A percentile compares a stretch with the other conserved stretches of the same genome.
Conservation (phyloP, 352 stramenopile genomes). For the Pythium phragmiticola region DNA sequence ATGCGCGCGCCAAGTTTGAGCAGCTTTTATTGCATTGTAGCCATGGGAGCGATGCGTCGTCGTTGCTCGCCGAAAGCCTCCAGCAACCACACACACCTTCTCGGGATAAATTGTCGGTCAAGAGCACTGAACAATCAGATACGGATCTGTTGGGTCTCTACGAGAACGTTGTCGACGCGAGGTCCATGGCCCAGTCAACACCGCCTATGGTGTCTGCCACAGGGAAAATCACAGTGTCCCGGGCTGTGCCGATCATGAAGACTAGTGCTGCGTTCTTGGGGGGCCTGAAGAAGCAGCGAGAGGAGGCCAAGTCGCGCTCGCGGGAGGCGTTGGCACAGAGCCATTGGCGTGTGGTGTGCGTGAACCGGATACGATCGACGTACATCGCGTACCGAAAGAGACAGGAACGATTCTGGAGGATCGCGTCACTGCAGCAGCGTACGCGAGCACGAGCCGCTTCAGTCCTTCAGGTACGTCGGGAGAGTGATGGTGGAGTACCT, state of each 20-base stretch:
- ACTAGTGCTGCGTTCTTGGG: conserved; percentile 17
- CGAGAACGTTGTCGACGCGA: conserved; percentile 37
- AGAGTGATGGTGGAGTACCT: not conserved
- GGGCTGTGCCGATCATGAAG: not conserved
- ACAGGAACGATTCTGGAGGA: not conserved
- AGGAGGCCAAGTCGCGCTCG: conserved; percentile 4
- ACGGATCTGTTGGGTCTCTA: conserved; percentile 31
- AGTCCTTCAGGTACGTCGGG: conserved; percentile 16
- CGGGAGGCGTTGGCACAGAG: conserved; percentile 4
- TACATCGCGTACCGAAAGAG: conserved; percentile 10
- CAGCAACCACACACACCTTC: not conserved
- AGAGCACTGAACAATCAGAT: not conserved
- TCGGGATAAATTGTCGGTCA: not conserved
- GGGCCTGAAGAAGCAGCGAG: conserved; percentile 22
- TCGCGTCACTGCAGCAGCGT: not conserved
- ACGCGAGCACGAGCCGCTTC: conserved; percentile 12
- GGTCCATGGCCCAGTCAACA: conserved; percentile 6
- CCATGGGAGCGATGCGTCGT: not conserved
- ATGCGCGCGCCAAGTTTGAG: conserved; percentile 32
- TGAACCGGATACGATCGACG: conserved; percentile 2
- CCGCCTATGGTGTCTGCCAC: not conserved
- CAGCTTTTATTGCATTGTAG: conserved; percentile 11
- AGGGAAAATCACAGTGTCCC: not conserved
- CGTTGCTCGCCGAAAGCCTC: not conserved
- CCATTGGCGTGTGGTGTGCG: conserved; percentile 20